These are phyloP conservation scores for Colletotrichum higginsianum DNA, from an alignment of 2,329 filamentous ascomycete genomes.

Conservation along the genomic window DNA sequence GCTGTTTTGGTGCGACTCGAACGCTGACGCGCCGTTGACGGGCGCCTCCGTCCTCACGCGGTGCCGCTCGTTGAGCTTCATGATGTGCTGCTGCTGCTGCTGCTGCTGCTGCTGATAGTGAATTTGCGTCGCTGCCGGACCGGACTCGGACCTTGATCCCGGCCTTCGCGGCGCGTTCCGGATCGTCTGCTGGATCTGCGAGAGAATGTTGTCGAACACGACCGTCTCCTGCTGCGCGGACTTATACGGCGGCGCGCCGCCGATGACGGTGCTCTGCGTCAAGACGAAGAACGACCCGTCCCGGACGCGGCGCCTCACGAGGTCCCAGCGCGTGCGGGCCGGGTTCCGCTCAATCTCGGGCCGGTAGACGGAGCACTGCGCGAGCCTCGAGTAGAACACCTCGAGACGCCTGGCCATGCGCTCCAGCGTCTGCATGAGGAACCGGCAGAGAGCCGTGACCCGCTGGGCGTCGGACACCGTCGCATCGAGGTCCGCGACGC, in stretches of 20 bases:
- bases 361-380: constrained; percentile 64
- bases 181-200: constrained; percentile 57
- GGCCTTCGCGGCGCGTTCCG: constrained; percentile 43
- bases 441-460: constrained; percentile 58
- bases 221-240: constrained; percentile 52
- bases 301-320: constrained; percentile 62
- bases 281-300: constrained; percentile 69
- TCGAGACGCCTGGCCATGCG: constrained; percentile 67
- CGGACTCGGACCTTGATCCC: constrained; percentile 17
- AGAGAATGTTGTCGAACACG: constrained; percentile 62
- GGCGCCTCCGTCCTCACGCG: constrained; percentile 53
- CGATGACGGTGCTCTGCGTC: constrained; percentile 54
- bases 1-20: constrained; percentile 59
- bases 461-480: constrained; percentile 54
- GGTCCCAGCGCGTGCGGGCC: constrained; percentile 66
- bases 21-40: constrained; percentile 53
- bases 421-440: constrained; percentile 67
- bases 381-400: constrained; percentile 66
- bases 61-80: constrained; percentile 59
- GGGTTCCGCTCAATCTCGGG: constrained; percentile 68
- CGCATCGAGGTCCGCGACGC: constrained; percentile 58
- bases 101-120: no score
- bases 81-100: constrained; percentile 21
- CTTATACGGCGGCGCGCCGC: constrained; percentile 47
- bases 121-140: constrained; percentile 34